Evolutionary conservation across 2,329 filamentous ascomycete species (phyloP).

Genomic region (Chrysosporium keratinophilum): DNA sequence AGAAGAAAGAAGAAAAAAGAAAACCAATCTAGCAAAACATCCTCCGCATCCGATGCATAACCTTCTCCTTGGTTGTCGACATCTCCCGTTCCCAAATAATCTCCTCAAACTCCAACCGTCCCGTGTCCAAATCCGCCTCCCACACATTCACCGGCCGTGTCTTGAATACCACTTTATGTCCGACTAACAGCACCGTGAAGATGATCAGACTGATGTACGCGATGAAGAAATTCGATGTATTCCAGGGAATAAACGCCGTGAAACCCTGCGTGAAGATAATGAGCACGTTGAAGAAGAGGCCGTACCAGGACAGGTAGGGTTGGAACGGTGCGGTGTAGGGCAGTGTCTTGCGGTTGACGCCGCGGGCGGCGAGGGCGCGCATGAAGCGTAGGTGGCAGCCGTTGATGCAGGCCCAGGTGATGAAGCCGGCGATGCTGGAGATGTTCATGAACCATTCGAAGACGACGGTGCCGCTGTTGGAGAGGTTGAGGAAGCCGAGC

Average conservation of each 20-base stretch:
- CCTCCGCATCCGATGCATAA: constrained; percentile 7
- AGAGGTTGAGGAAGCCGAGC: constrained; percentile 60
- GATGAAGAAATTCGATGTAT: constrained; percentile 51
- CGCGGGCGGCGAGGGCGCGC: constrained; percentile 47
- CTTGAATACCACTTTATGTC: constrained; percentile 45
- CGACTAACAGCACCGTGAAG: constrained; percentile 49
- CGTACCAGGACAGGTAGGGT: constrained; percentile 56
- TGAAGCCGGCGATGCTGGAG: constrained; percentile 28
- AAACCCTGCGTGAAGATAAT: constrained; percentile 61
- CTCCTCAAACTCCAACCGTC: constrained; percentile 20
- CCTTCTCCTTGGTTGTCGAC: constrained; percentile 24
- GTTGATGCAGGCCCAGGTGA: constrained; percentile 30
- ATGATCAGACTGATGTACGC: constrained; percentile 56
- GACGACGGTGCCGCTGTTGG: constrained; percentile 51
- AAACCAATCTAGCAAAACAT: constrained; percentile 11
- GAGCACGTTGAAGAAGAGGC: constrained; percentile 53
- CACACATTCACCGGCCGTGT: constrained; percentile 29
- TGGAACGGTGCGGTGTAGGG: constrained; percentile 54
- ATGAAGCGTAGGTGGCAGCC: constrained; percentile 56
- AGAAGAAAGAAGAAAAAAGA: background rate
- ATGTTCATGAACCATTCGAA: constrained; percentile 37
- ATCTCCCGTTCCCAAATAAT: constrained; percentile 17
- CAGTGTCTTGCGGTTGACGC: constrained; percentile 47
- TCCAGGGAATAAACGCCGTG: constrained; percentile 56
- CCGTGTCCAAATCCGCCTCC: constrained; percentile 38